phyloP scores from a whole-genome alignment of 2,329 filamentous ascomycete genomes.

The Neonectria sp. region DNA sequence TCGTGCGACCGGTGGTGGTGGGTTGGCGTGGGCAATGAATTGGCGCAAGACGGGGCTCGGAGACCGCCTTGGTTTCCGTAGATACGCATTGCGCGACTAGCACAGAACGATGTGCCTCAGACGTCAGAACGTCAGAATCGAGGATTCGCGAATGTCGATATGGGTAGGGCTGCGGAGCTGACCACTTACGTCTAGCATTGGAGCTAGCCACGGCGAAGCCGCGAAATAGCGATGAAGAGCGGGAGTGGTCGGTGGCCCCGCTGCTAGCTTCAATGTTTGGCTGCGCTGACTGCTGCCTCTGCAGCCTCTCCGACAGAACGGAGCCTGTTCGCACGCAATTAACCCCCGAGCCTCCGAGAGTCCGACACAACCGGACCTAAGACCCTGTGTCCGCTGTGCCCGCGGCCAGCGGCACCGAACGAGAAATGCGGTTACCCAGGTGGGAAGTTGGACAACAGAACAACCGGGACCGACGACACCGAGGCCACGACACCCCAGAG shows the following conservation, averaged over 20 bases:
- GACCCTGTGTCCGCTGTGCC: conserved; percentile 16
- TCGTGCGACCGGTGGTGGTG: not conserved
- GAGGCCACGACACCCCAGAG: conserved; percentile 4
- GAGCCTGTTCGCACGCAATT: conserved; percentile 41
- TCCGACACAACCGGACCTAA: conserved; percentile 40
- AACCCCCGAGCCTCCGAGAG: conserved; percentile 46
- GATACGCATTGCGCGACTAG: conserved; percentile 21
- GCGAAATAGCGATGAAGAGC: conserved; percentile 26
- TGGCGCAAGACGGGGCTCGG: not conserved
- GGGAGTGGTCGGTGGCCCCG: conserved; percentile 30
- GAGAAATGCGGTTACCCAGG: conserved; percentile 5
- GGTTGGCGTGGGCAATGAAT: conserved; percentile 3
- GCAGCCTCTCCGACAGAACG: conserved; percentile 20
- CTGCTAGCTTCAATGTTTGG: conserved; percentile 23
- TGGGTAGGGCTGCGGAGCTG: conserved; percentile 32
- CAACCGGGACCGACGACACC: conserved; percentile 18
- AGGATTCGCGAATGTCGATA: conserved; percentile 30
- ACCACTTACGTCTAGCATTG: not conserved
- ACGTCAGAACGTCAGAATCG: conserved; percentile 4
- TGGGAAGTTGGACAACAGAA: conserved; percentile 13
- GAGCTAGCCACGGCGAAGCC: conserved; percentile 35
- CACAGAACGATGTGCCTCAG: not conserved
- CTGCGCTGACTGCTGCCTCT: conserved; percentile 19
- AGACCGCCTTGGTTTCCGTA: not conserved
- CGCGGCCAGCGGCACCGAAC: conserved; percentile 20